Percentiles rank a stretch among this genome's conserved stretches.
Conservation (phyloP, 306 rosid genomes). For the Biancaea sappan region DNA sequence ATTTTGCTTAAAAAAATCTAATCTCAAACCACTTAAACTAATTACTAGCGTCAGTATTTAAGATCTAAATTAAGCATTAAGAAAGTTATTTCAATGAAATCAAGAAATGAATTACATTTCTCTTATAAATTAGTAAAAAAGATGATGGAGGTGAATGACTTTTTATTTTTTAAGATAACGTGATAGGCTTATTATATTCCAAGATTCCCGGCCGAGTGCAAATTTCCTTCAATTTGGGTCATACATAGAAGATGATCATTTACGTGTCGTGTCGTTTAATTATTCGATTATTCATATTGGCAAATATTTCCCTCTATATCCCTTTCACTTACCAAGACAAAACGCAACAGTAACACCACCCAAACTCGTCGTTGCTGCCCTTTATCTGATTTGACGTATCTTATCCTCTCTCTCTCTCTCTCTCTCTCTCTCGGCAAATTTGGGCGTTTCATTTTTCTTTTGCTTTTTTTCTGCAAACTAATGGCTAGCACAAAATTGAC, state of each 20-base stretch:
- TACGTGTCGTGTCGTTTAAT: conserved; percentile 29
- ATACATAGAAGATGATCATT: conserved; percentile 20
- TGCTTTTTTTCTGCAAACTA: not conserved
- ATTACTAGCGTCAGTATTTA: no score
- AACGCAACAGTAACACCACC: conserved; percentile 33
- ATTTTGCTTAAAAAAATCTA: no score
- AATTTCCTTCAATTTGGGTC: not conserved
- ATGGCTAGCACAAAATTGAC: conserved; percentile 39
- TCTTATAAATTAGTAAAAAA: no score
- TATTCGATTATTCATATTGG: conserved; percentile 39
- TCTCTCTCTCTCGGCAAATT: conserved; percentile 1
- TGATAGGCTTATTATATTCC: no score
- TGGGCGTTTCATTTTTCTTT: not conserved
- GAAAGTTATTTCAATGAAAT: no score
- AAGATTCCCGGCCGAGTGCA: no score
- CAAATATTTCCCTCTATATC: conserved; percentile 38
- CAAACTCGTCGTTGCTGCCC: conserved; percentile 37
- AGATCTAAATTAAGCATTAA: no score
- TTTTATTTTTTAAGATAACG: no score
- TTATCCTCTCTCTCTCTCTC: conserved; percentile 33
- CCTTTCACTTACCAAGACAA: conserved; percentile 41
- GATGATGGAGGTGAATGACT: no score
- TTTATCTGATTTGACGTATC: conserved; percentile 37
- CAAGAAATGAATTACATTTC: no score
- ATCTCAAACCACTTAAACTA: no score